phyloP scores from a whole-genome alignment of 2,329 filamentous ascomycete species.

The Elsinoe perseae region DNA sequence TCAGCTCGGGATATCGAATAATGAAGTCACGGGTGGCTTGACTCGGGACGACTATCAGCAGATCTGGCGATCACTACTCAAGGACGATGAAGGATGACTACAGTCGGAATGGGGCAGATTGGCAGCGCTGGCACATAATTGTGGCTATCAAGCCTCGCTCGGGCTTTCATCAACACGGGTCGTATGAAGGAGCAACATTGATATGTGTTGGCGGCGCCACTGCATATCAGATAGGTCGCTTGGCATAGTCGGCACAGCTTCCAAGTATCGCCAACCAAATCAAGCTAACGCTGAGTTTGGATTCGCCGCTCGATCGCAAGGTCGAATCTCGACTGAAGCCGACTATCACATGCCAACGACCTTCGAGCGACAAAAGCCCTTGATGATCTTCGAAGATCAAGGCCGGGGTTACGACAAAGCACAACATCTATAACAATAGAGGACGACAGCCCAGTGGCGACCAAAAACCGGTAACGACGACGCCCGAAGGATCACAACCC shows the following conservation, averaged over 20 bases:
- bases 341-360: neutral
- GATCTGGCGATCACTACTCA: neutral
- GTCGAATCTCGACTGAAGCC: neutral
- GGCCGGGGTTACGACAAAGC: neutral
- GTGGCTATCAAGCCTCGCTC: neutral
- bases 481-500: neutral
- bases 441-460: neutral
- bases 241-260: neutral
- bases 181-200: too few species aligned
- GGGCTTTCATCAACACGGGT: too few species aligned
- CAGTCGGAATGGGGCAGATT: neutral
- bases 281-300: conserved; percentile 2
- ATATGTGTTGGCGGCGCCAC: neutral
- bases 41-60: neutral
- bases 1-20: neutral
- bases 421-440: neutral
- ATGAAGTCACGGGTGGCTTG: neutral
- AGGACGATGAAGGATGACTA: neutral
- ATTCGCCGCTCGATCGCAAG: neutral
- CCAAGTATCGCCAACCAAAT: neutral
- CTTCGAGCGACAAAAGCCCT: neutral
- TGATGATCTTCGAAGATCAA: neutral
- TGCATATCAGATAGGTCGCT: neutral
- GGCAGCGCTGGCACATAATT: neutral
- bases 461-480: neutral